Percentiles rank a stretch among this genome's conserved stretches.
phyloP scores from a whole-genome alignment of 192 early-diverging fungal species.

The Coemansia sp. region DNA sequence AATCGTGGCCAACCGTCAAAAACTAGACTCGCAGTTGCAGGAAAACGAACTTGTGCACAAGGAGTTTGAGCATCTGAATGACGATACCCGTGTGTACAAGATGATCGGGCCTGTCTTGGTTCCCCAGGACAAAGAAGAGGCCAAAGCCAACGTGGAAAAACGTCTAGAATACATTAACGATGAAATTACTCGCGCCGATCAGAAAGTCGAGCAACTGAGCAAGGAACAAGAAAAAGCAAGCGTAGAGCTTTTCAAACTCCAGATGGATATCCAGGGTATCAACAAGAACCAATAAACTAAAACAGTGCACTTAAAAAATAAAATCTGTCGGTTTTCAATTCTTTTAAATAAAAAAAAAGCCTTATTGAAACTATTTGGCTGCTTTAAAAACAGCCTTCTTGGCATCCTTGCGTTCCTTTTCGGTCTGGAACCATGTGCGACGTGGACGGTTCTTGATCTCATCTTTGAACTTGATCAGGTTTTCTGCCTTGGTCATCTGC shows the following conservation, averaged over 20 bases:
- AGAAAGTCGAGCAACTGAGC: slow-evolving; percentile 74
- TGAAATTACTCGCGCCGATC: slow-evolving; percentile 88
- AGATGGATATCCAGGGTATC: slow-evolving; percentile 48
- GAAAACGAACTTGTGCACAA: slow-evolving; percentile 93
- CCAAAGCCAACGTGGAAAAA: slow-evolving; percentile 85
- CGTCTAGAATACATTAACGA: slow-evolving; percentile 85
- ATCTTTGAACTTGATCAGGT: slow-evolving; percentile 76
- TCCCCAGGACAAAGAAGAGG: slow-evolving; percentile 88
- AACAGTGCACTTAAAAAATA: not conserved
- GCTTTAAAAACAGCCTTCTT: slow-evolving; percentile 46
- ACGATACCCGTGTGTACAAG: slow-evolving; percentile 89
- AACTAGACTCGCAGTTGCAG: slow-evolving; percentile 92
- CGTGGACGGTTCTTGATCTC: slow-evolving; percentile 90
- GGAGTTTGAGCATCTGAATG: slow-evolving; percentile 85
- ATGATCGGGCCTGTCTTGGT: slow-evolving; percentile 94
- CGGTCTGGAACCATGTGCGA: slow-evolving; percentile 92
- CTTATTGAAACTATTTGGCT: not conserved
- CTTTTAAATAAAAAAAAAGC: not conserved
- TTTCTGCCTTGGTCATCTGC: slow-evolving; percentile 83
- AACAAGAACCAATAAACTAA: slow-evolving; percentile 19
- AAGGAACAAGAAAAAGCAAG: slow-evolving; percentile 85
- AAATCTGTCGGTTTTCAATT: not conserved
- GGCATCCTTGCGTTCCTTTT: slow-evolving; percentile 67
- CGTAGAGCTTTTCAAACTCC: slow-evolving; percentile 64
- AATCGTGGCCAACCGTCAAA: slow-evolving; percentile 71